Base-by-base conservation (phyloP, 208 protist genomes). In the Sergeia podlipaevii region DNA sequence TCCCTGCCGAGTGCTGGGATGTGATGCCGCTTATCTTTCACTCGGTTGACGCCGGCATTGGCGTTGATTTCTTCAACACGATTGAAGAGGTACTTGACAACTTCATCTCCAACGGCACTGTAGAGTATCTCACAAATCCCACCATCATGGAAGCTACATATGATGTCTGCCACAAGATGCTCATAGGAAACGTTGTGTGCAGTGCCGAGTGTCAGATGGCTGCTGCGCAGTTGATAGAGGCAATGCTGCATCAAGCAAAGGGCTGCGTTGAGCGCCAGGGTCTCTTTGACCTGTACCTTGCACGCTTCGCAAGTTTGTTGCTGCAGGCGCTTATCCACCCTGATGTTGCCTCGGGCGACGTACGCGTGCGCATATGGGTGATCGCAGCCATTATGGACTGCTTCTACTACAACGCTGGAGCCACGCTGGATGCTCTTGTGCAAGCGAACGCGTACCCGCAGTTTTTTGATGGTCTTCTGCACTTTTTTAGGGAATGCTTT, bases 31-130 rank as follows among this genome's bases (percentile, higher is more conserved):
- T 88, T 4, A 23, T 95, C 28, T 89, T 86, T 45, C 41, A 69
- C 2, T 72, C 65, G 26, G 72, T 92, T 0, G 80, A 95, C 18
- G 70, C 57, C 39, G 85, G 88, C 56, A 74, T 89, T 27, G 88
- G 88, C 26, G 81, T 95, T 5, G 88, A 95, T 64, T 89, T 85
- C 59, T 95, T 95, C 56, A 50, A 36, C 43, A 65, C 46, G 7
- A 86, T 95, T 39, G 88, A 89, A 70, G 84, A 83, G 38, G 80
- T 92, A 37, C 48, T 95, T 26, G 88, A 95, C 54, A 95, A 90
- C 64, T 89, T 83, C 38, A 42, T 95, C 13, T 91, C 88, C 0
- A 56, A 70, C 13, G 80, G 65, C 2, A 61, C 88, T 0, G 77
- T 74, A 11, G 64, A 68, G 67, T 95, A 80, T 33, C 26, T 95